These are phyloP conservation scores for Globisporangium yorkense DNA, from an alignment of 352 stramenopile species.

Conservation along the genomic window DNA sequence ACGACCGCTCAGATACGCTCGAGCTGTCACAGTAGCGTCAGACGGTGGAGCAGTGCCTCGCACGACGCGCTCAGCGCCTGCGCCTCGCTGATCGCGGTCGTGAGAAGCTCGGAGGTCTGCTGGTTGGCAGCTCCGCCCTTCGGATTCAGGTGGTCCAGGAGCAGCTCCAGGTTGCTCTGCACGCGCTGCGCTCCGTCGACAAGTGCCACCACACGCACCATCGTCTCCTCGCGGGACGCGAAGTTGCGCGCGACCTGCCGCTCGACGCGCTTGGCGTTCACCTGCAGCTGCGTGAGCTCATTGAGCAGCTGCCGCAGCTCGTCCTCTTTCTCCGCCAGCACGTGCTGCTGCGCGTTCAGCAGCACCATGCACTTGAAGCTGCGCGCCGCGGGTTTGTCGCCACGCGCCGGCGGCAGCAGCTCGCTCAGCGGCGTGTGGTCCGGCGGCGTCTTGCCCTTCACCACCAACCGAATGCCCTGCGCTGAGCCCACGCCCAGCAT, in stretches of 20 bases:
- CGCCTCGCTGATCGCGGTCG: slow-evolving; percentile 23
- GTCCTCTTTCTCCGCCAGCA: slow-evolving; percentile 54
- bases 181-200: slow-evolving; percentile 32
- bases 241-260: slow-evolving; percentile 54
- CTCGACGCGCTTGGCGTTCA: slow-evolving; percentile 22
- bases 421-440: slow-evolving; percentile 26
- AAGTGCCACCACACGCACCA: slow-evolving; percentile 34
- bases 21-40: slow-evolving; percentile 16
- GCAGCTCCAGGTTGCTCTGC: slow-evolving; percentile 36
- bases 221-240: slow-evolving; percentile 36
- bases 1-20: no score
- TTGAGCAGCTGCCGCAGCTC: slow-evolving; percentile 59
- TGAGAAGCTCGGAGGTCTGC: slow-evolving; percentile 21
- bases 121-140: slow-evolving; percentile 5
- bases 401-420: slow-evolving; percentile 1
- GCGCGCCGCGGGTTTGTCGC: slow-evolving; percentile 14
- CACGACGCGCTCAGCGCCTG: slow-evolving; percentile 15
- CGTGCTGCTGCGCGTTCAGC: slow-evolving; percentile 52
- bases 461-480: slow-evolving; percentile 38
- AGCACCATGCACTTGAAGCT: slow-evolving; percentile 69
- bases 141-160: slow-evolving; percentile 36
- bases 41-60: slow-evolving; percentile 23
- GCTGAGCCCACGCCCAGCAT: slow-evolving; percentile 33
- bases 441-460: slow-evolving; percentile 56
- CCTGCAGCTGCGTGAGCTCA: slow-evolving; percentile 40